Conservation (phyloP, 257 asterid species). For the Rauvolfia tetraphylla region DNA sequence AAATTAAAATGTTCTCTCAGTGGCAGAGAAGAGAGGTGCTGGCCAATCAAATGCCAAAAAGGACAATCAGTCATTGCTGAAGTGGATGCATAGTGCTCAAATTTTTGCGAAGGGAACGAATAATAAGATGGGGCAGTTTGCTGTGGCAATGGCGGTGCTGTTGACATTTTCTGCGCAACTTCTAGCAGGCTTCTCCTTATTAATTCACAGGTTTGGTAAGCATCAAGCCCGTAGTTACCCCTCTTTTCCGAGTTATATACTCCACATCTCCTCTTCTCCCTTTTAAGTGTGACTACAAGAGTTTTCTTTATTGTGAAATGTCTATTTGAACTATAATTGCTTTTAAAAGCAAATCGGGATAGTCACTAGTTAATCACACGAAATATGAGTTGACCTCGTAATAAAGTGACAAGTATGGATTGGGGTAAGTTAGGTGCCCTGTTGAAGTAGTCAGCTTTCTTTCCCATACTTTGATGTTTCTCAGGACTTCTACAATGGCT, state of each 20-base stretch:
- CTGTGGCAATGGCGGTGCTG: constrained; percentile 19
- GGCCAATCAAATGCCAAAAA: constrained; percentile 42
- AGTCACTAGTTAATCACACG: neutral
- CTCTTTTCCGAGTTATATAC: neutral
- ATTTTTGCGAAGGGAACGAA: constrained; percentile 1
- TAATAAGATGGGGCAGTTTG: constrained; percentile 12
- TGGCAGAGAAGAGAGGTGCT: constrained; percentile 20
- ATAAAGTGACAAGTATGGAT: neutral
- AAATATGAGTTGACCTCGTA: neutral
- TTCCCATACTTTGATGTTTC: neutral
- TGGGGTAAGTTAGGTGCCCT: constrained; percentile 2
- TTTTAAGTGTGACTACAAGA: neutral
- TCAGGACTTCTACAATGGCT: neutral
- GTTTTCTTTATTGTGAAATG: no score
- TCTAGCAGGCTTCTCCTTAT: neutral
- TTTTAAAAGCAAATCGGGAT: no score
- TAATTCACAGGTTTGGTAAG: constrained; percentile 7
- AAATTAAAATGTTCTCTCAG: constrained; percentile 20
- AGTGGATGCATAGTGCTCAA: constrained; percentile 7
- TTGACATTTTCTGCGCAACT: constrained; percentile 17
- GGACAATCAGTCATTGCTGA: constrained; percentile 49
- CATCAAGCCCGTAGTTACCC: neutral
- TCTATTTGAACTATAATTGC: neutral
- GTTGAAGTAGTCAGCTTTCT: neutral
- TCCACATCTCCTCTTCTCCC: neutral